Conservation (phyloP, 441 rosid genomes). For the Eutrema salsugineum region DNA sequence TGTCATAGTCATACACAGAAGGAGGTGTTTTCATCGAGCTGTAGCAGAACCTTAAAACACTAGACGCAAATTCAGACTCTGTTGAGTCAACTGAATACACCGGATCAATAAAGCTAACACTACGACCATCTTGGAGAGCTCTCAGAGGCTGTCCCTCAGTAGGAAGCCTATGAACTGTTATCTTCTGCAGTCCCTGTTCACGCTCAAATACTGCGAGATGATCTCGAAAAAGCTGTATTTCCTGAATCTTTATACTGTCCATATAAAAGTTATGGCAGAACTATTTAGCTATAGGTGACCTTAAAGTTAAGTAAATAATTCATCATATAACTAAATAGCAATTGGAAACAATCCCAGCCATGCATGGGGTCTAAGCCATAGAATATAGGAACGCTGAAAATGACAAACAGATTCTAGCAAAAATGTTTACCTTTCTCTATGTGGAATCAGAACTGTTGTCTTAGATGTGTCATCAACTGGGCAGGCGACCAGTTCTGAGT, state of each 20-base stretch:
- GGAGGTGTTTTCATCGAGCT: conserved; percentile 80
- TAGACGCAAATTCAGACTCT: conserved; percentile 58
- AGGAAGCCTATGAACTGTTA: conserved; percentile 63
- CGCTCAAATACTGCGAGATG: conserved; percentile 82
- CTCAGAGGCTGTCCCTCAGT: conserved; percentile 59
- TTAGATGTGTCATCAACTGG: conserved; percentile 54
- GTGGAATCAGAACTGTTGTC: conserved; percentile 66
- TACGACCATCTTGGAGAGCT: conserved; percentile 53
- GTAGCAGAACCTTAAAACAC: conserved; percentile 72
- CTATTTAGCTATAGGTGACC: conserved; percentile 3
- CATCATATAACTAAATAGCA: not conserved
- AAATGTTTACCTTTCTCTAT: conserved; percentile 65
- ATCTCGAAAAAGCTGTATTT: conserved; percentile 61
- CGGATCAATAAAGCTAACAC: conserved; percentile 76
- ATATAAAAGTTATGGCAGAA: conserved; percentile 2
- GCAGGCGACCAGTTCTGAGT: conserved; percentile 76
- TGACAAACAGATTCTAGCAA: not conserved
- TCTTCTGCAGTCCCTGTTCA: conserved; percentile 64
- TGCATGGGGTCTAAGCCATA: not conserved
- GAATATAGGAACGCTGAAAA: not conserved
- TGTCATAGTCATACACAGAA: conserved; percentile 78
- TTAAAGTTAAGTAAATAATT: not conserved
- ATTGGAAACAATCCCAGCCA: not conserved
- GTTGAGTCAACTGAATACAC: conserved; percentile 51
- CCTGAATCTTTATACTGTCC: conserved; percentile 74